Base-by-base conservation (phyloP, 1,139 yeast species). In the Lodderomyces jiufengensis region DNA sequence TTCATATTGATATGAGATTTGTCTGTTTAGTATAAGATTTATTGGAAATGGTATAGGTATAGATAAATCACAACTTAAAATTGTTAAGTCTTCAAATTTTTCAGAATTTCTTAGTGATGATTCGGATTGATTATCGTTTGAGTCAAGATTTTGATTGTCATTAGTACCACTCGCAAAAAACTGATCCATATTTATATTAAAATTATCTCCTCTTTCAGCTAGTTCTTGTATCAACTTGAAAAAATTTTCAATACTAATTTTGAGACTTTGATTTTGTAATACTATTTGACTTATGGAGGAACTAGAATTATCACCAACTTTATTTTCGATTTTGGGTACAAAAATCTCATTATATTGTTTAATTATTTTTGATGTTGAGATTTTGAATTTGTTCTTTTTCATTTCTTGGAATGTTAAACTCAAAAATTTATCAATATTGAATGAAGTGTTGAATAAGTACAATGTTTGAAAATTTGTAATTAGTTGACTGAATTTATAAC, bases 1-100 rank as follows among this genome's bases (percentile, higher is more conserved):
- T 55, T 90, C 96, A 51, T 84, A 88, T 42, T 94, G 88, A 33
- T 80, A 73, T 24, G 87, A 68, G 22, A 83, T 77, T 29, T 86
- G 82, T 41, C 81, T 76, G 18, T 84, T 78, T 3, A 88, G 61
- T 1, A 92, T 68, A 27, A 90, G 66, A 45, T 88, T 87, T 32
- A 88, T 60, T 0, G 99, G 99, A 52, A 87, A 94, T 5, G 97
- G 96, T 14, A 90, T 65, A 20, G 72, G 65, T 24, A 86, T 56
- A 36, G 85, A 84, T 29, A 88, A 64, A 46, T 80, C 84, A 10
- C 88, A 51, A 25, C 67, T 63, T 2, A 63, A 44, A 4, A 68
- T 58, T 2, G 70, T 50, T 31, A 31, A 25, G n/a, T 37, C 43
- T 14, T 42, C 38, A 10, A 28, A 32, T 11, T 14, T 15, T 9